These are phyloP conservation scores for Diaporthe citriasiana DNA, from an alignment of 2,329 filamentous ascomycete species.

Conservation along the genomic window DNA sequence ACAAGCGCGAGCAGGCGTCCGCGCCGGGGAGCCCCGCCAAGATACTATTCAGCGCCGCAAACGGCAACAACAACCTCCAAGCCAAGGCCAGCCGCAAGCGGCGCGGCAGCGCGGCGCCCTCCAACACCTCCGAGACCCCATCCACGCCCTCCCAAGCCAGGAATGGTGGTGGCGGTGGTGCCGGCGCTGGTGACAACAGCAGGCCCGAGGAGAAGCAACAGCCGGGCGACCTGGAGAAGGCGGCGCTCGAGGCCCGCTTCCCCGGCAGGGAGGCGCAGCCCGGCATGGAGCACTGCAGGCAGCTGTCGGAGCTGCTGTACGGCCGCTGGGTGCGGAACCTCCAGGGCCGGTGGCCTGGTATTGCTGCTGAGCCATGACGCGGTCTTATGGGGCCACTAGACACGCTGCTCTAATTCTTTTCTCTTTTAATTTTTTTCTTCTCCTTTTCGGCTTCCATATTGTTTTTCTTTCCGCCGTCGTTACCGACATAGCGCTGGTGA, in stretches of 20 bases:
- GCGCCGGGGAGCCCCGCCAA: slow-evolving; percentile 65
- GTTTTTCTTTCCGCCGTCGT: not conserved
- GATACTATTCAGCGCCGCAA: slow-evolving; percentile 83
- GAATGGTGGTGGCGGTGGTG: not conserved
- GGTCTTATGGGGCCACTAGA: not conserved
- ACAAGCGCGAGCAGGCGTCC: slow-evolving; percentile 55
- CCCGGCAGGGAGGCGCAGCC: slow-evolving; percentile 68
- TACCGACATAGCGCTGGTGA: not conserved
- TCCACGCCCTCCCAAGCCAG: slow-evolving; percentile 47
- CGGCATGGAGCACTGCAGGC: slow-evolving; percentile 93
- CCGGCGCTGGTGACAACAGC: slow-evolving; percentile 19
- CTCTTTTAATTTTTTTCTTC: not conserved
- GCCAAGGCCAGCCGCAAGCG: slow-evolving; percentile 82
- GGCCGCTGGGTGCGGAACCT: slow-evolving; percentile 90
- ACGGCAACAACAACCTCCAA: slow-evolving; percentile 88
- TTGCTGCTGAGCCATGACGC: slow-evolving; percentile 47
- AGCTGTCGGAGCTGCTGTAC: slow-evolving; percentile 92
- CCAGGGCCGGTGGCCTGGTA: slow-evolving; percentile 75
- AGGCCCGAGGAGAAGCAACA: slow-evolving; percentile 49
- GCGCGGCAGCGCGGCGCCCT: slow-evolving; percentile 59
- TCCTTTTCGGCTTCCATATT: not conserved
- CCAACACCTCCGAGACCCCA: slow-evolving; percentile 40
- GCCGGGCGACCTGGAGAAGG: slow-evolving; percentile 61
- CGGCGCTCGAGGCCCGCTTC: slow-evolving; percentile 65
- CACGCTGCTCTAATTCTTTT: not conserved